Evolutionary conservation across 805 yeast species (phyloP).

Genomic region (Yamadazyma insecticola): DNA sequence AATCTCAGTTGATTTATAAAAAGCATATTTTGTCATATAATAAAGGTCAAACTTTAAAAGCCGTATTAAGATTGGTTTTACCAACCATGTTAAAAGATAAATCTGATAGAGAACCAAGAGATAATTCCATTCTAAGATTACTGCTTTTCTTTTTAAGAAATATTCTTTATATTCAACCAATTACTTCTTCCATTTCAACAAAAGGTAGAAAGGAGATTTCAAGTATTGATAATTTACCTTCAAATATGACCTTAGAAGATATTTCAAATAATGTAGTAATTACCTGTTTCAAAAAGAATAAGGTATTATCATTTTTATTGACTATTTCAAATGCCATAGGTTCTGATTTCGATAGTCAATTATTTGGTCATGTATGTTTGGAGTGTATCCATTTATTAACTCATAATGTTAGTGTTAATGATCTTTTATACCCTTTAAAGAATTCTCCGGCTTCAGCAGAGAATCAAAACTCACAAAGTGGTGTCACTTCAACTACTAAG

Average conservation of each 20-base stretch:
- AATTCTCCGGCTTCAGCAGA: too few species aligned
- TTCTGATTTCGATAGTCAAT: slow-evolving; percentile 54
- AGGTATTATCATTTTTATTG: slow-evolving; percentile 68
- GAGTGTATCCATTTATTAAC: slow-evolving; percentile 67
- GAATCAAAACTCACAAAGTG: too few species aligned
- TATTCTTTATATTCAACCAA: slow-evolving; percentile 71
- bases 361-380: slow-evolving; percentile 57
- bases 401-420: slow-evolving; percentile 48
- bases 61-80: slow-evolving; percentile 64
- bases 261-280: slow-evolving; percentile 59
- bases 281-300: slow-evolving; percentile 56
- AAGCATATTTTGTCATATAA: slow-evolving; percentile 54
- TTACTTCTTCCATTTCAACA: slow-evolving; percentile 46
- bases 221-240: slow-evolving; percentile 45
- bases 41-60: slow-evolving; percentile 60
- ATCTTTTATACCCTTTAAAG: slow-evolving; percentile 18
- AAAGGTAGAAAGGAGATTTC: slow-evolving; percentile 33
- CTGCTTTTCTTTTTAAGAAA: slow-evolving; percentile 75
- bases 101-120: slow-evolving; percentile 61
- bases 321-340: slow-evolving; percentile 66
- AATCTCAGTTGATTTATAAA: slow-evolving; percentile 69
- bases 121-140: slow-evolving; percentile 66
- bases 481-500: too few species aligned
- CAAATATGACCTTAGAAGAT: slow-evolving; percentile 58
- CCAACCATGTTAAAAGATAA: slow-evolving; percentile 52